Conservation (phyloP, 768 basidiomycete genomes). For the Auricularia heimuer region DNA sequence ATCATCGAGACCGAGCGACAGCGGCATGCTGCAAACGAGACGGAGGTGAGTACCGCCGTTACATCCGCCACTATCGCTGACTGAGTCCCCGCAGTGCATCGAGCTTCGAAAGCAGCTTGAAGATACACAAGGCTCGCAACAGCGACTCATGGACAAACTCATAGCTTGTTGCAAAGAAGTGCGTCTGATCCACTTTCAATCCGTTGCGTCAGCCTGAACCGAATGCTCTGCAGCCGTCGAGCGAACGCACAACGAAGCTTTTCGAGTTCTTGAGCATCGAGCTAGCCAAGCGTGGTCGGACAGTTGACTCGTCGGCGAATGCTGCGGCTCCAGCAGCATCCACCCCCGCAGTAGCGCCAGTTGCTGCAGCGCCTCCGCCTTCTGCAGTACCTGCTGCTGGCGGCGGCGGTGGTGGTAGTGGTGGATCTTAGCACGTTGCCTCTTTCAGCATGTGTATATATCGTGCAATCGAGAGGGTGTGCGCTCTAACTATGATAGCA, state of each 20-base stretch:
- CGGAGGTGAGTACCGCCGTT: constrained; percentile 45
- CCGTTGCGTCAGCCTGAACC: constrained; percentile 8
- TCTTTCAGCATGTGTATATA: background rate
- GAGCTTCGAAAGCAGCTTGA: constrained; percentile 69
- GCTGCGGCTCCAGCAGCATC: background rate
- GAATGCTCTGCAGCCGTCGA: constrained; percentile 48
- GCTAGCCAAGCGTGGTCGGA: constrained; percentile 56
- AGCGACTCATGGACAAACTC: constrained; percentile 73
- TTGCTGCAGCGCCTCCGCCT: background rate
- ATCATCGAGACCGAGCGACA: constrained; percentile 56
- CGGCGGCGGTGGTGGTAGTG: no score
- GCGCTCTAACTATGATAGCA: background rate
- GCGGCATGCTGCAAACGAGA: constrained; percentile 58
- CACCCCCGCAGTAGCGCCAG: background rate
- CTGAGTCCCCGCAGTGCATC: constrained; percentile 37
- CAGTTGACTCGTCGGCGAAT: background rate
- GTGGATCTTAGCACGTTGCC: background rate
- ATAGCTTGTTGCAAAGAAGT: constrained; percentile 85
- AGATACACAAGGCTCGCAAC: constrained; percentile 68
- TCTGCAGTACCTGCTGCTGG: background rate
- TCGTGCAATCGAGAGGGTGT: background rate
- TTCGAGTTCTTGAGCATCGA: constrained; percentile 78
- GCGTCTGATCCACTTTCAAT: constrained; percentile 16
- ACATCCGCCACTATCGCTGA: background rate
- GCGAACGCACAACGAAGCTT: constrained; percentile 71